A percentile compares a stretch with the other conserved stretches of the same genome.
Evolutionary conservation across 441 rosid genomes (phyloP).

Genomic region (Hura crepitans): DNA sequence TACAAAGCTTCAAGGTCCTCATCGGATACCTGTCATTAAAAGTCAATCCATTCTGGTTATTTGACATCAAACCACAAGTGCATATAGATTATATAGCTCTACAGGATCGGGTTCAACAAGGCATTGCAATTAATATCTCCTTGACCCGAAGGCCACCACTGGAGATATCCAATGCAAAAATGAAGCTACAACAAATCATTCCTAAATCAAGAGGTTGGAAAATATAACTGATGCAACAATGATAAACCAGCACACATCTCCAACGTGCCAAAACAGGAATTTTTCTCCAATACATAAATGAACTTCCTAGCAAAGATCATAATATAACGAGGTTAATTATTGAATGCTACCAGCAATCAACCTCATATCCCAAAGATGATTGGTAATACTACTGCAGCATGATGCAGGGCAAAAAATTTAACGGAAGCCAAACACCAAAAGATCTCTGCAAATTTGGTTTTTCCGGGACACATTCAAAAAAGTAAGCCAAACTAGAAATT

Average conservation of each 20-base stretch:
- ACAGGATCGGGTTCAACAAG: neutral
- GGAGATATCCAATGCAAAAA: neutral
- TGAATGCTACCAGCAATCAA: neutral
- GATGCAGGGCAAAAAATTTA: neutral
- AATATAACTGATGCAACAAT: conserved; percentile 4
- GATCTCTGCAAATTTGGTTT: neutral
- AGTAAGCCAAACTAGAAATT: neutral
- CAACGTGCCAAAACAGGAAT: neutral
- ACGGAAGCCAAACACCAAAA: too few species aligned
- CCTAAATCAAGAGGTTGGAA: neutral
- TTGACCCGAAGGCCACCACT: too few species aligned
- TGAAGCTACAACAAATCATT: neutral
- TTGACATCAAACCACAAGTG: neutral
- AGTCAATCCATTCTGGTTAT: neutral
- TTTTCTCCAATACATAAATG: neutral
- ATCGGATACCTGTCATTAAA: conserved; percentile 44
- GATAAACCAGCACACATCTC: neutral
- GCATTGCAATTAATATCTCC: too few species aligned
- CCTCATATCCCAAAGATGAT: neutral
- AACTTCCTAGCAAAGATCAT: neutral
- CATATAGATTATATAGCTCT: neutral
- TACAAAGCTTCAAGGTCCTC: conserved; percentile 60
- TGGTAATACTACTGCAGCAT: neutral
- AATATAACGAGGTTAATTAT: neutral
- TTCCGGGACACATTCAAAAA: neutral